Base-by-base conservation (phyloP, 352 stramenopile genomes). In the Paralagenidium karlingii region DNA sequence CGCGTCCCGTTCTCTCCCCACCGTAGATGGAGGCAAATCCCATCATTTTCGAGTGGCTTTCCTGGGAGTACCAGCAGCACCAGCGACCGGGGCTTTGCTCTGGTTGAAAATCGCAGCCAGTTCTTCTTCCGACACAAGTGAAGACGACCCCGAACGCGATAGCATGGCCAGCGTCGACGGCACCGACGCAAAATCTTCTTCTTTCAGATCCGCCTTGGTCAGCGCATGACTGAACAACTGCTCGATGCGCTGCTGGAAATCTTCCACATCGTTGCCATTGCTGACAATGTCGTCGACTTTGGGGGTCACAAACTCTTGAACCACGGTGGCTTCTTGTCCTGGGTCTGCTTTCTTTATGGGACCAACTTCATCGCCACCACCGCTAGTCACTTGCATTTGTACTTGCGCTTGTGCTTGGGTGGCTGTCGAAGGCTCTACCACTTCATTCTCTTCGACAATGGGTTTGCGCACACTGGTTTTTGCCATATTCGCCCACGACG, bases 401-500 rank as follows among this genome's bases (percentile, higher is more conserved):
- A 13, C 12, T 10, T 40, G 19, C 12, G 7, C 8, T 8, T 18
- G n/a, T 8, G 34, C 19, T 5, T 24, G 39, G 13, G 27, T 31
- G 9, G 27, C 27, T 13, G 9, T 31, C 27, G 9, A 13, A 31
- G 27, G 9, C 13, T 31, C 13, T 13, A 26, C 7, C 6, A 21
- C 24, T 8, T 16, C 16, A 15, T 32, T 19, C 25, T n/a, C 18
- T 46, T 32, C 24, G 19, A 18, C 24, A 13, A 12, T 41, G 33
- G 20, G 8, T 38, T 46, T 18, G 12, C 54, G 37, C 8, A 83
- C 30, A 44, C 78, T 81, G 8, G 49, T 51, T 24, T 82, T 82
- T 3, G 67, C 70, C 24, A 78, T 58, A 0, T 48, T 53, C 0
- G 67, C 67, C 70, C 70, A 84, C 8, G 63, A 52, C 0, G 70